Evolutionary conservation across 1,284 basidiomycete genomes (phyloP), one percentile per base, ranked within the genome.

Genomic region (Apiotrichum veenhuisii): DNA sequence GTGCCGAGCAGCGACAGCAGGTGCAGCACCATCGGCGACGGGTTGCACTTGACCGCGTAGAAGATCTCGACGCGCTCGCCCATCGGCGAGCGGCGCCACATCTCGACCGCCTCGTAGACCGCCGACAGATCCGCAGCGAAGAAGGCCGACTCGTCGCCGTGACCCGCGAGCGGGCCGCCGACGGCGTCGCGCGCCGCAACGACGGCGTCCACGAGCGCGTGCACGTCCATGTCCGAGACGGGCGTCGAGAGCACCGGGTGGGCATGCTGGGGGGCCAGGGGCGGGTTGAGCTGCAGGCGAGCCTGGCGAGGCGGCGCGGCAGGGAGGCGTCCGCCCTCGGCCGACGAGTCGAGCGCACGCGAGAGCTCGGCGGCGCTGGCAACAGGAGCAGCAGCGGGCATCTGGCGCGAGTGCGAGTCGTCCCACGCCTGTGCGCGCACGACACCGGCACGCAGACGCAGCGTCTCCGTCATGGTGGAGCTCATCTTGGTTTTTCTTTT

Each of bases 31-130:
- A 91, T 89, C 3, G 92, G 91, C 71, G 98, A 95, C 15, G 96
- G 95, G 80, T 98, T 98, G 80, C 94, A 97, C 80, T 97, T 98
- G 72, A 96, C 87, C 55, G 93, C 90, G 77, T 92, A 98, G 79
- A 92, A 97, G 27, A 95, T 92, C 67, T 91, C 85, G 45, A 98
- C 86, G 55, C 88, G 84, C 22, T 67, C 63, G 9, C 76, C 76
- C 17, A 90, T 91, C 23, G 98, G 82, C 63, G 84, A 84, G 22
- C 80, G 77, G 63, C 82, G 82, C 95, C 96, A 98, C 57, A 89
- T 83, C 67, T 87, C 79, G 70, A 93, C 89, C 71, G 96, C 92
- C 57, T 81, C 81, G 75, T 90, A 95, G 18, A 98, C 88, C 64
- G 88, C 84, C 64, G 88, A 86, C 36, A 99, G 84, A 77, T 99